Percentiles rank a stretch among this genome's conserved stretches.
phyloP scores from a whole-genome alignment of 345 rosid species.

The Populus deltoides region DNA sequence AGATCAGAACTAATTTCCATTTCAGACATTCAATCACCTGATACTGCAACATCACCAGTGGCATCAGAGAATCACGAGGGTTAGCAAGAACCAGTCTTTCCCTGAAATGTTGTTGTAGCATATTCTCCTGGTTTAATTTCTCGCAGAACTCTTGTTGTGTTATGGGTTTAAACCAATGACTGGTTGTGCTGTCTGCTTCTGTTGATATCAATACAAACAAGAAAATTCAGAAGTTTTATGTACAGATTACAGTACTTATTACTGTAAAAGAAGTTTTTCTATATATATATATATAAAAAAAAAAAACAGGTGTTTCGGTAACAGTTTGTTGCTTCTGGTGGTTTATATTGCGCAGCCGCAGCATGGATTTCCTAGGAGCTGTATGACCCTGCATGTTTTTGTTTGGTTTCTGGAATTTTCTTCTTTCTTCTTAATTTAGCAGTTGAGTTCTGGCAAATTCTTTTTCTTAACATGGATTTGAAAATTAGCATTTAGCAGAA shows the following conservation, averaged over 20 bases:
- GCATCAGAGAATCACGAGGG: not conserved
- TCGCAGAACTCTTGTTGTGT: not conserved
- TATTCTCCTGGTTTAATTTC: not conserved
- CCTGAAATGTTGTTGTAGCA: not conserved
- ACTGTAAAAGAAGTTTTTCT: not conserved
- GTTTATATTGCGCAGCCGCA: not conserved
- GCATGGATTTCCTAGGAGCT: not conserved
- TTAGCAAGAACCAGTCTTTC: not conserved
- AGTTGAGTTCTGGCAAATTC: not conserved
- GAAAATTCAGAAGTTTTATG: conserved; percentile 2
- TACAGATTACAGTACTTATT: not conserved
- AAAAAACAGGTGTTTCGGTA: not conserved
- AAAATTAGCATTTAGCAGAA: not conserved
- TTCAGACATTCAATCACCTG: conserved; percentile 21
- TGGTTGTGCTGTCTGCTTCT: not conserved
- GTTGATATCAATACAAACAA: not conserved
- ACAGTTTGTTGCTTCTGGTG: not conserved
- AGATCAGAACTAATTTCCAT: conserved; percentile 40
- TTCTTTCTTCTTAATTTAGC: not conserved
- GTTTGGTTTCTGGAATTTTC: not conserved
- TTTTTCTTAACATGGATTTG: not conserved
- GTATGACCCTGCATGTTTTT: not conserved
- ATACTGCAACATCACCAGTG: not conserved
- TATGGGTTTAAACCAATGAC: not conserved
- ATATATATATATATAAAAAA: too few relatives aligned